These are phyloP conservation scores for Trichophyton rubrum DNA, from an alignment of 2,329 filamentous ascomycete species.

Conservation along the genomic window DNA sequence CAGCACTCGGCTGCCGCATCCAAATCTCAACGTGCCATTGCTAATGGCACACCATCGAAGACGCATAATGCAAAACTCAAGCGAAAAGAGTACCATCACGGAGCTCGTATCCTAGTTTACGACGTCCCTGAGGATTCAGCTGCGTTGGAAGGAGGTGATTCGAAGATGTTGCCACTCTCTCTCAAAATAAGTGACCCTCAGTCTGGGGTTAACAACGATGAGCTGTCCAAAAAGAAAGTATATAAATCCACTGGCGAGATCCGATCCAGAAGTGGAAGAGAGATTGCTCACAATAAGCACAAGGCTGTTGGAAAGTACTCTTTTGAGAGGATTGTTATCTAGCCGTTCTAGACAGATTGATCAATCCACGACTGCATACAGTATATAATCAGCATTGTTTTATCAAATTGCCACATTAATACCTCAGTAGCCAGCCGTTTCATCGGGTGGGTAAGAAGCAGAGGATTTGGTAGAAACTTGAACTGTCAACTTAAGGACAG, in stretches of 20 bases:
- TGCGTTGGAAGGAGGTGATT: constrained; percentile 1
- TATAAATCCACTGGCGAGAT: constrained; percentile 58
- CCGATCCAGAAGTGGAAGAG: constrained; percentile 53
- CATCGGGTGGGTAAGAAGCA: no score
- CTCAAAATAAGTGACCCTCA: constrained; percentile 43
- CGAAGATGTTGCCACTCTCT: constrained; percentile 56
- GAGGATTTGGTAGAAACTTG: no score
- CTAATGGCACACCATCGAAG: constrained; percentile 6
- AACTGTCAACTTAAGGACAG: no score
- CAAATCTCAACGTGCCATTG: background rate
- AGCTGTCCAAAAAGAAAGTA: constrained; percentile 35
- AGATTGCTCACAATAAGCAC: constrained; percentile 65
- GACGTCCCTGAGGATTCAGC: constrained; percentile 1
- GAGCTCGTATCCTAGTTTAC: constrained; percentile 25
- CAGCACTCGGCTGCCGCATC: background rate
- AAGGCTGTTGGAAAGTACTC: constrained; percentile 73
- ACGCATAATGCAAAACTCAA: constrained; percentile 18
- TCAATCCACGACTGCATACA: background rate
- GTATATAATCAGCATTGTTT: background rate
- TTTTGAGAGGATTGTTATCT: constrained; percentile 62
- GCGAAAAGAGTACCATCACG: constrained; percentile 25
- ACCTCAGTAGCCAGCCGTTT: background rate
- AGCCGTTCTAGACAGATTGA: constrained; percentile 13
- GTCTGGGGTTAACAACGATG: constrained; percentile 36
- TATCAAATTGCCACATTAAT: background rate